These are phyloP conservation scores for Amylocystis lapponica DNA, from an alignment of 768 basidiomycete species.

Conservation along the genomic window DNA sequence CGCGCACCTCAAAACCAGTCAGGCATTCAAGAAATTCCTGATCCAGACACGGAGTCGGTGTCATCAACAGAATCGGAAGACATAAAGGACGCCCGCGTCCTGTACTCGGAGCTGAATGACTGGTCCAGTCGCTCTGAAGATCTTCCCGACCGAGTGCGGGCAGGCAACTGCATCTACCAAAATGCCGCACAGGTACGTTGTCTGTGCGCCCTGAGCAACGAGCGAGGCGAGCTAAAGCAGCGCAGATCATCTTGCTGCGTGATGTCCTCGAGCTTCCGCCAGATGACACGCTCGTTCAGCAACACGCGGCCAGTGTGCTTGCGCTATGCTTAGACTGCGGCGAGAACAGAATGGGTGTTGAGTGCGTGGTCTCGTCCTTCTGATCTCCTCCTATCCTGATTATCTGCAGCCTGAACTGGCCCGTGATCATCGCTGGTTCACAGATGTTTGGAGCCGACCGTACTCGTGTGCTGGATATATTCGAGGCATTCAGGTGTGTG, in stretches of 20 bases:
- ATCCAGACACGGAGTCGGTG: conserved; percentile 9
- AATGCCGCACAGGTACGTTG: conserved; percentile 30
- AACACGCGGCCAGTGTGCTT: conserved; percentile 22
- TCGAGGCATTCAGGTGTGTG: conserved; percentile 27
- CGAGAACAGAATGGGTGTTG: conserved; percentile 23
- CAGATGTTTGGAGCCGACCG: conserved; percentile 21
- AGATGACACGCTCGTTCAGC: conserved; percentile 25
- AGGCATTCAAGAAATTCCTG: background rate
- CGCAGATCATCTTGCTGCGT: conserved; percentile 29
- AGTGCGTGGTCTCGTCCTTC: conserved; percentile 23
- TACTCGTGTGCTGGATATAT: conserved; percentile 20
- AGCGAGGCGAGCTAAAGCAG: too few relatives aligned
- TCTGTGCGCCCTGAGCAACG: too few relatives aligned
- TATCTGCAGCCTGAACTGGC: conserved; percentile 23
- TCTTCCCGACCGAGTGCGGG: conserved; percentile 22
- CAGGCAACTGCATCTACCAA: conserved; percentile 32
- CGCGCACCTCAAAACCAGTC: conserved; percentile 8
- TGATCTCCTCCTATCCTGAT: background rate
- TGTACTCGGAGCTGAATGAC: conserved; percentile 22
- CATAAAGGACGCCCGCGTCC: conserved; percentile 18
- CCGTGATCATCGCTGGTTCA: conserved; percentile 26
- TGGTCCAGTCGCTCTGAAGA: conserved; percentile 20
- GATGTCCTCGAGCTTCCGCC: conserved; percentile 26
- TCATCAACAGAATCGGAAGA: conserved; percentile 13
- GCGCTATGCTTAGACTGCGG: conserved; percentile 26